Percentiles rank a stretch among this genome's conserved stretches.
phyloP scores from a whole-genome alignment of 345 rosid species.

The Eucalyptus tenuipes region DNA sequence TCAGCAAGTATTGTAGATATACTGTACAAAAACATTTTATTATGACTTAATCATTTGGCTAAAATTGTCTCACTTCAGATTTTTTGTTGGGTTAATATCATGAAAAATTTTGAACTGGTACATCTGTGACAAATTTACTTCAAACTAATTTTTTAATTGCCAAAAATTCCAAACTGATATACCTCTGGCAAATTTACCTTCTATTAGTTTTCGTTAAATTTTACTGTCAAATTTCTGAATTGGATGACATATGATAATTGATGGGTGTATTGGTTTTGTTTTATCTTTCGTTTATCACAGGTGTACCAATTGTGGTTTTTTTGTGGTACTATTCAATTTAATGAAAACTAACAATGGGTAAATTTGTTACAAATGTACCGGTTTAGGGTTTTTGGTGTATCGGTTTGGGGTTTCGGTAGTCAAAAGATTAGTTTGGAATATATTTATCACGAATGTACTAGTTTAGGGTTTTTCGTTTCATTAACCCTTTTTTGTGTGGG shows the following conservation, averaged over 20 bases:
- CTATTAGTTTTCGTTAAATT: rapidly evolving
- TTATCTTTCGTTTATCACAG: rapidly evolving
- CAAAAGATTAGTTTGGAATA: too few relatives aligned
- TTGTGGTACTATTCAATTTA: too few relatives aligned
- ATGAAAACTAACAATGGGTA: rapidly evolving
- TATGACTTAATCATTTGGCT: background rate
- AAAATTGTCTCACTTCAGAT: background rate
- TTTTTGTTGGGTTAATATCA: background rate
- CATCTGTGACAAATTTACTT: rapidly evolving
- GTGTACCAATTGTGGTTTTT: too few relatives aligned
- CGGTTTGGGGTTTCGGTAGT: rapidly evolving
- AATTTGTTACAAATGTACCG: rapidly evolving
- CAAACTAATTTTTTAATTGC: too few relatives aligned
- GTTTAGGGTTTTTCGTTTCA: too few relatives aligned
- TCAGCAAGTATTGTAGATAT: background rate
- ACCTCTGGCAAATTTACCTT: rapidly evolving
- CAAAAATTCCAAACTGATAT: rapidly evolving
- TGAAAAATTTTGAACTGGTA: rapidly evolving
- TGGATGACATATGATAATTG: too few relatives aligned
- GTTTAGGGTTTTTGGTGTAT: too few relatives aligned
- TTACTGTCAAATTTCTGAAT: too few relatives aligned
- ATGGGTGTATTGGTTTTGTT: too few relatives aligned
- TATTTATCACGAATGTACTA: rapidly evolving
- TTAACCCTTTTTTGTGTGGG: background rate
- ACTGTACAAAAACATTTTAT: background rate